Base-by-base conservation (phyloP, 805 yeast genomes). In the Candida dendrica region DNA sequence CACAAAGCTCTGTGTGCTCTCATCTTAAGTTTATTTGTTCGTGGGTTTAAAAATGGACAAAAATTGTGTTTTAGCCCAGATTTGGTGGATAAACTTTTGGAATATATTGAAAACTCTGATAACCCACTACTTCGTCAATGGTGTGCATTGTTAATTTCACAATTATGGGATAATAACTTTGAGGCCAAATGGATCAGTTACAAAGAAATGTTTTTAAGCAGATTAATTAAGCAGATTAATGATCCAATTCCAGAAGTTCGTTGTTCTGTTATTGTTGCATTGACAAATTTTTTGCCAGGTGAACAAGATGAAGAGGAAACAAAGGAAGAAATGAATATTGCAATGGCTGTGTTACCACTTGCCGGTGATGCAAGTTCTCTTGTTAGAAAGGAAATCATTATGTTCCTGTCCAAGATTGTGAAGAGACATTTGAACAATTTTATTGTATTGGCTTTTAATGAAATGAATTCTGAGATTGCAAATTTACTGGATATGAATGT, bases 231-330 rank as follows among this genome's bases (percentile, higher is more conserved):
- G 19, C 64, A 85, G 33, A 69, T 89, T 15, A 76, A 75, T 47
- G 98, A 93, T 57, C 96, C 97, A 0, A 88, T 91, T 37, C 96
- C 98, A 0, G 98, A 93, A 60, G 95, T 93, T 1, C 70, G 98
- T 42, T 84, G 96, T 0, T 86, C 97, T 0, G 77, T 87, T 4
- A 65, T 93, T 11, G 66, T 79, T 29, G 84, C 95, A 0, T 65
- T 91, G 38, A 77, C 88, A 4, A 75, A 80, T 32, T 87, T 81
- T 54, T 61, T 84, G 30, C 77, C 81, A 4, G 77, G 70, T 29
- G 58, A 59, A 5, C 57, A 55, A 16, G 70, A 61, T 27, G 61
- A 64, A 2, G 75, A 68, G 14, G 44, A 77, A 72, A 52, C 78
- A 13, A 55, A 77, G 44, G 86, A 81, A 50, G 95, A 88, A 52